Evolutionary conservation across 1,284 basidiomycete species (phyloP).

Genomic region (Exobasidium rhododendri): DNA sequence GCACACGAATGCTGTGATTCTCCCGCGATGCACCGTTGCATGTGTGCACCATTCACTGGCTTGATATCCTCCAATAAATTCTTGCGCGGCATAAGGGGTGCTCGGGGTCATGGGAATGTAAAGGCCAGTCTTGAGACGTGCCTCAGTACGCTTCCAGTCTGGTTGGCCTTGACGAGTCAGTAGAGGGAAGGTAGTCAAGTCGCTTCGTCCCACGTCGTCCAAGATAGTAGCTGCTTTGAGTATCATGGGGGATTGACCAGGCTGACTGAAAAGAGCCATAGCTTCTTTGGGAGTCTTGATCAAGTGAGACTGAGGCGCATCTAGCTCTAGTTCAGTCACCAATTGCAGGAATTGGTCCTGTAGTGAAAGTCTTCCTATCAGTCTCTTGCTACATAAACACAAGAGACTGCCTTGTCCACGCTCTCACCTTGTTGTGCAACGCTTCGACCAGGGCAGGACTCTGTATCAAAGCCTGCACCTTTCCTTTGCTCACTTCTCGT

Average conservation of each 20-base stretch:
- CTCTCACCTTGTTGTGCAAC: slow-evolving; percentile 55
- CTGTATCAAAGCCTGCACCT: slow-evolving; percentile 54
- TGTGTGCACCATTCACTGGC: slow-evolving; percentile 57
- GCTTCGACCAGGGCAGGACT: slow-evolving; percentile 55
- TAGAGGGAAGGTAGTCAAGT: slow-evolving; percentile 57
- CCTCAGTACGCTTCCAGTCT: slow-evolving; percentile 31
- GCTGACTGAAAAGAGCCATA: slow-evolving; percentile 39
- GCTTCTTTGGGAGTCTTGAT: slow-evolving; percentile 53
- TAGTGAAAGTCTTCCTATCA: no score
- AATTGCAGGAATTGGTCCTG: slow-evolving; percentile 48
- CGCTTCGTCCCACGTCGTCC: slow-evolving; percentile 56
- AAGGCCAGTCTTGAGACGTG: slow-evolving; percentile 21
- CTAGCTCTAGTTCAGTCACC: slow-evolving; percentile 53
- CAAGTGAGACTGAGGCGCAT: slow-evolving; percentile 52
- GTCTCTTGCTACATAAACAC: no score
- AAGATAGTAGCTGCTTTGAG: slow-evolving; percentile 55
- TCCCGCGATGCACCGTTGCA: slow-evolving; percentile 56
- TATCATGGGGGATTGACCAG: slow-evolving; percentile 27
- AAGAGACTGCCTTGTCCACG: no score
- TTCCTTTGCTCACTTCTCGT: slow-evolving; percentile 37
- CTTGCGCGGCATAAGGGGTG: slow-evolving; percentile 49
- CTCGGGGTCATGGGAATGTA: slow-evolving; percentile 31
- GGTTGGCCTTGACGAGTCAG: slow-evolving; percentile 1
- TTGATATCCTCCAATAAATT: slow-evolving; percentile 49
- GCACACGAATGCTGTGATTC: slow-evolving; percentile 57